phyloP scores from a whole-genome alignment of 345 rosid genomes.

The Eucalyptus curtisii region DNA sequence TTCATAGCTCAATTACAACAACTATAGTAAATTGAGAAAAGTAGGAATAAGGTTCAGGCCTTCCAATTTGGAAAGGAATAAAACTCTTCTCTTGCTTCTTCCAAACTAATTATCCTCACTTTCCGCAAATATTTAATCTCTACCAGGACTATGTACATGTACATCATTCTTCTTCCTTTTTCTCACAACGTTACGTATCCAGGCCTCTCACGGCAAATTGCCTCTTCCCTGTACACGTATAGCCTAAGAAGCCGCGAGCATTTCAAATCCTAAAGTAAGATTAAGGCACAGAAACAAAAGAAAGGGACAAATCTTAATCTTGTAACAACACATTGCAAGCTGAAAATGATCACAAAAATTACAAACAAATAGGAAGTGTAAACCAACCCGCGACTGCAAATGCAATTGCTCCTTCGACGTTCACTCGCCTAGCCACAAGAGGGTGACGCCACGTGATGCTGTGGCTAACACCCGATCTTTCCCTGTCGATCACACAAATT shows the following conservation, averaged over 20 bases:
- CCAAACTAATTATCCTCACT: background rate
- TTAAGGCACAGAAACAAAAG: background rate
- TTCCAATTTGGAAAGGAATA: background rate
- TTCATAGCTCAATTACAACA: background rate
- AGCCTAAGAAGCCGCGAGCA: background rate
- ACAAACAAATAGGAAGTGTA: background rate
- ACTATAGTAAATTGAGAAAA: background rate
- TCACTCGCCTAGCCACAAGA: constrained; percentile 33
- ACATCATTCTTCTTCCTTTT: background rate
- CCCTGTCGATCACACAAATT: constrained; percentile 19
- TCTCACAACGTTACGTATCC: background rate
- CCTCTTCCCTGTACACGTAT: background rate
- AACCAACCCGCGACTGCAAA: constrained; percentile 59
- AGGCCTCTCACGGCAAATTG: background rate
- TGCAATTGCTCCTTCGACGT: constrained; percentile 64
- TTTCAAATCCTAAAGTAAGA: background rate
- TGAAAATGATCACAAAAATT: background rate
- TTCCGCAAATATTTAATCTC: background rate
- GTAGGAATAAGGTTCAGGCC: background rate
- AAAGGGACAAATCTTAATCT: background rate
- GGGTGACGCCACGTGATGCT: constrained; percentile 74
- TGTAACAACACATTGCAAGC: background rate
- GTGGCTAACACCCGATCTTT: constrained; percentile 74
- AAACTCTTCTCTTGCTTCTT: background rate
- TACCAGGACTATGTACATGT: background rate